phyloP scores from a whole-genome alignment of 2,329 filamentous ascomycete genomes.

The Trichophyton equinum region DNA sequence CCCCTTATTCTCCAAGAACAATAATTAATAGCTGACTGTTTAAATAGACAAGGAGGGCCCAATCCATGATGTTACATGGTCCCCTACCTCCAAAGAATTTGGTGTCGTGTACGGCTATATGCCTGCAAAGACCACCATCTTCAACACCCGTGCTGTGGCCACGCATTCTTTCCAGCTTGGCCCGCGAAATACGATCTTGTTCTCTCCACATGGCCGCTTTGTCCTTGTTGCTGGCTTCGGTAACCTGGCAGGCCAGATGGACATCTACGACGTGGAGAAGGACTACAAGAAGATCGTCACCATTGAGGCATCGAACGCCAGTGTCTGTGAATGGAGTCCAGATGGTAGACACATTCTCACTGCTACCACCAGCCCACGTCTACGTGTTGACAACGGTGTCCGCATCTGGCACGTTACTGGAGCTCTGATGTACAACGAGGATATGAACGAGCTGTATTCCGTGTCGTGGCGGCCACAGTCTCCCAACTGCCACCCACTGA shows the following conservation, averaged over 20 bases:
- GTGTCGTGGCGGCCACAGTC: slow-evolving; percentile 75
- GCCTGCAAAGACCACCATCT: slow-evolving; percentile 98
- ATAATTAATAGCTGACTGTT: slow-evolving; percentile 8
- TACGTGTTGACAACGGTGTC: slow-evolving; percentile 92
- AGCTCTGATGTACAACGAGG: slow-evolving; percentile 83
- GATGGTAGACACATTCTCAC: slow-evolving; percentile 93
- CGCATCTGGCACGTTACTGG: slow-evolving; percentile 90
- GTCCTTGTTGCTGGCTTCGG: slow-evolving; percentile 92
- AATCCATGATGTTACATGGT: slow-evolving; percentile 98
- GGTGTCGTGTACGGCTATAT: slow-evolving; percentile 96
- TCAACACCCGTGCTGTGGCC: slow-evolving; percentile 74
- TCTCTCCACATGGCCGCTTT: slow-evolving; percentile 87
- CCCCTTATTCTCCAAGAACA: not conserved
- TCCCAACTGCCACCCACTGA: slow-evolving; percentile 44
- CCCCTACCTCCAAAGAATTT: slow-evolving; percentile 93
- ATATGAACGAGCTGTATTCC: slow-evolving; percentile 88
- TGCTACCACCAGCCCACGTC: slow-evolving; percentile 88
- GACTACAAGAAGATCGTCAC: slow-evolving; percentile 86
- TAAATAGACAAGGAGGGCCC: slow-evolving; percentile 79
- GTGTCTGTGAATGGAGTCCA: slow-evolving; percentile 92
- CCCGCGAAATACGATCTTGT: slow-evolving; percentile 87
- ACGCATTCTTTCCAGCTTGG: slow-evolving; percentile 75
- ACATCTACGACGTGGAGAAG: slow-evolving; percentile 91
- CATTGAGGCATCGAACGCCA: slow-evolving; percentile 90
- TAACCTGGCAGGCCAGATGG: slow-evolving; percentile 93